A percentile compares a stretch with the other conserved stretches of the same genome.
Evolutionary conservation across 139 green algal species (phyloP).

Genomic region (Micromonas commoda): DNA sequence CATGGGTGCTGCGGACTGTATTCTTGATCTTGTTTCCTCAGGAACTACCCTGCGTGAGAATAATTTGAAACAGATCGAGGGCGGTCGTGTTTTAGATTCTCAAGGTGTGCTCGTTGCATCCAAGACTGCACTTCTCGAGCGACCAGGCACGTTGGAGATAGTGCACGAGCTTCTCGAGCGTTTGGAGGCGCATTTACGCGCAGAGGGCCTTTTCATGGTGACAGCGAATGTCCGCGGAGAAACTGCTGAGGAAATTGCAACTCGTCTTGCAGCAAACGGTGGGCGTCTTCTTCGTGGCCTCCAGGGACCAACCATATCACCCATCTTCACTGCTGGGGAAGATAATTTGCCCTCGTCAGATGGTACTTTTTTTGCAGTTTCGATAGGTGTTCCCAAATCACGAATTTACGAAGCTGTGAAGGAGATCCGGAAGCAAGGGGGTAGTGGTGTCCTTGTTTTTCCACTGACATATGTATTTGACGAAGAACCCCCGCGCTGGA

Average conservation of each 20-base stretch:
- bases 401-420: no score
- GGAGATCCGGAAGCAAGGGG: no score
- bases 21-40: constrained; percentile 84
- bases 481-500: no score
- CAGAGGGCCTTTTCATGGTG: constrained; percentile 79
- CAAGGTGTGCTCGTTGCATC: constrained; percentile 81
- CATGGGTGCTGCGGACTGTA: constrained; percentile 96
- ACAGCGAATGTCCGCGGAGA: constrained; percentile 49
- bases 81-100: constrained; percentile 67
- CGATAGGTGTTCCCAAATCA: no score
- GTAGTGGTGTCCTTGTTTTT: no score
- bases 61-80: constrained; percentile 82
- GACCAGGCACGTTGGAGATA: constrained; percentile 49
- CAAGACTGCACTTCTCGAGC: constrained; percentile 53
- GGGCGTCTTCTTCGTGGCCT: no score
- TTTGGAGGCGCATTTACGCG: constrained; percentile 89
- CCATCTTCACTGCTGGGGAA: no score
- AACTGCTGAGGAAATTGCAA: constrained; percentile 68
- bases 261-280: no score
- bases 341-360: no score
- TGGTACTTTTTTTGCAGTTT: no score
- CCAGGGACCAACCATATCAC: no score
- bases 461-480: no score
- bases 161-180: constrained; percentile 92
- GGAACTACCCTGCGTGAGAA: constrained; percentile 95